phyloP scores from a whole-genome alignment of 495 filamentous ascomycete genomes.

The Podospora fimiseda region DNA sequence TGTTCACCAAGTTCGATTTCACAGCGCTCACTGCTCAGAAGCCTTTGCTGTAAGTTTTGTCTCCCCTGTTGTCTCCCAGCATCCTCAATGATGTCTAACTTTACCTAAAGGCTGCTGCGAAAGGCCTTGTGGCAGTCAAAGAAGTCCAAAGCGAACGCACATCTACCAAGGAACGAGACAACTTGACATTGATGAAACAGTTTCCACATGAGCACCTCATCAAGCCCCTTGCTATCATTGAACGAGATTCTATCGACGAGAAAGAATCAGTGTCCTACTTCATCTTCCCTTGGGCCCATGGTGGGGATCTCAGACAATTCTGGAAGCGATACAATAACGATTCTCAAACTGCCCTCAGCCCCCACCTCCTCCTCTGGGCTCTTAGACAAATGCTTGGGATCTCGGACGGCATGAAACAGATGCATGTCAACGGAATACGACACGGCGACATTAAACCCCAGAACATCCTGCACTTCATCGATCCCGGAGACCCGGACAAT shows the following conservation, averaged over 20 bases:
- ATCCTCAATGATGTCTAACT: neutral
- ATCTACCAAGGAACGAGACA: slow-evolving; percentile 7
- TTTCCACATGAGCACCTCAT: slow-evolving; percentile 13
- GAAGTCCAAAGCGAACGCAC: neutral
- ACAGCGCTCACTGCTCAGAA: neutral
- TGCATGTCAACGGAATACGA: slow-evolving; percentile 9
- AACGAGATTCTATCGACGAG: slow-evolving; percentile 4
- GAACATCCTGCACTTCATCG: slow-evolving; percentile 13
- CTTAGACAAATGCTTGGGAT: slow-evolving; percentile 19
- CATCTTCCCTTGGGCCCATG: slow-evolving; percentile 15
- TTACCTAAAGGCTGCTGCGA: neutral
- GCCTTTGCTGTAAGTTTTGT: neutral
- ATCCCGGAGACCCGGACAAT: too few relatives aligned
- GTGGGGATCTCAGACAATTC: slow-evolving; percentile 16
- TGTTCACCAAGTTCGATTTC: slow-evolving; percentile 1
- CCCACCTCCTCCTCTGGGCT: slow-evolving; percentile 9
- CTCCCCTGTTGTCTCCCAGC: neutral
- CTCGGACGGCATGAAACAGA: slow-evolving; percentile 11
- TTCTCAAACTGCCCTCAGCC: neutral
- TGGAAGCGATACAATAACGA: slow-evolving; percentile 2
- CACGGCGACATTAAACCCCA: slow-evolving; percentile 18
- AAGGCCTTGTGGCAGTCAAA: slow-evolving; percentile 3
- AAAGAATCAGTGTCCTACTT: slow-evolving; percentile 6
- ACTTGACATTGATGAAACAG: neutral
- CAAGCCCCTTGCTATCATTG: slow-evolving; percentile 9